Evolutionary conservation across 305 asterid genomes (phyloP).

Genomic region (Stenogyne calaminthoides): DNA sequence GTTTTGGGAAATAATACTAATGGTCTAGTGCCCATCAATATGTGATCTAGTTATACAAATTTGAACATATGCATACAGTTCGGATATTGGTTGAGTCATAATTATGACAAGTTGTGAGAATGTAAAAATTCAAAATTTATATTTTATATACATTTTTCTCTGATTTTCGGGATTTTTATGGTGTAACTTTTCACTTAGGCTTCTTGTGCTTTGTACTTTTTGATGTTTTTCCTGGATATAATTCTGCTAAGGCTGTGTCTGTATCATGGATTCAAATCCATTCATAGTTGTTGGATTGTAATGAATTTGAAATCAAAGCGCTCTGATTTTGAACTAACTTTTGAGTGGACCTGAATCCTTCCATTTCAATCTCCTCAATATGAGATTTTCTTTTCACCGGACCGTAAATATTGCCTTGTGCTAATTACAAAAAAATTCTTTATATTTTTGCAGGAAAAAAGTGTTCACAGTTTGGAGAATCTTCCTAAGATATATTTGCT

Average conservation of each 20-base stretch:
- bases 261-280: neutral
- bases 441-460: slow-evolving; percentile 10
- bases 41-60: neutral
- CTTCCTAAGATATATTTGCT: slow-evolving; percentile 1
- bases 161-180: neutral
- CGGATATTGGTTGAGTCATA: no score
- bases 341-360: neutral
- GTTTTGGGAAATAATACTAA: neutral
- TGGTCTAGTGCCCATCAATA: neutral
- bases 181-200: neutral
- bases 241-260: neutral
- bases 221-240: neutral
- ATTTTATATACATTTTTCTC: neutral
- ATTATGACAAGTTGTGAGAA: neutral
- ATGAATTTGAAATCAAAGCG: neutral
- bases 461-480: slow-evolving; percentile 13
- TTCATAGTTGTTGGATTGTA: neutral
- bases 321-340: neutral
- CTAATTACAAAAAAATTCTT: slow-evolving; percentile 3
- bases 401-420: neutral
- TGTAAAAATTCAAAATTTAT: neutral
- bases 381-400: neutral
- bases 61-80: neutral
- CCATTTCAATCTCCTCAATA: neutral
- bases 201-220: neutral